These are phyloP conservation scores for Xanthoconium purpureum DNA, from an alignment of 768 basidiomycete genomes.

Conservation along the genomic window DNA sequence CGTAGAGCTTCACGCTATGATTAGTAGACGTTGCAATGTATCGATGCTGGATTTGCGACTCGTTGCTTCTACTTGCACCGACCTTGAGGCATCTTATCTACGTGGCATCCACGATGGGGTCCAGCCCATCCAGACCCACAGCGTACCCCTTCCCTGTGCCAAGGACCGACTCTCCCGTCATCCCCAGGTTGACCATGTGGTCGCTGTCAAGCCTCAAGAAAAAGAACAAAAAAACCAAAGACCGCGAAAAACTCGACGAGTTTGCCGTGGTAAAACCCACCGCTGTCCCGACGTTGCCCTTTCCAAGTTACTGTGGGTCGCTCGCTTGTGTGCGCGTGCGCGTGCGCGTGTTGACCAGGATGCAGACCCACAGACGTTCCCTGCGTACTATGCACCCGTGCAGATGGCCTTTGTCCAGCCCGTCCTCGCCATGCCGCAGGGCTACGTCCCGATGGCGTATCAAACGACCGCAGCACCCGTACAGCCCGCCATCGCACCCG, in stretches of 20 bases:
- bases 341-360: constrained; percentile 10
- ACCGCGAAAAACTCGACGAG: constrained; percentile 17
- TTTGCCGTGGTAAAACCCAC: constrained; percentile 17
- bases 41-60: neutral
- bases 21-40: constrained; percentile 16
- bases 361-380: constrained; percentile 29
- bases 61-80: neutral
- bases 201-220: constrained; percentile 14
- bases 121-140: constrained; percentile 19
- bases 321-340: neutral
- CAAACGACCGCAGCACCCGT: constrained; percentile 9
- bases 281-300: constrained; percentile 8
- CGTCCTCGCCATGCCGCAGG: constrained; percentile 25
- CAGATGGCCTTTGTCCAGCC: constrained; percentile 25
- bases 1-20: constrained; percentile 35
- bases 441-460: constrained; percentile 26
- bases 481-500: constrained; percentile 10
- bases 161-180: neutral
- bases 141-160: constrained; percentile 19
- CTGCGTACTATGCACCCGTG: constrained; percentile 30
- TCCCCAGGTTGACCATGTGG: constrained; percentile 19
- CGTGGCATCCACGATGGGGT: constrained; percentile 21
- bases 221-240: constrained; percentile 19
- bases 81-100: constrained; percentile 11
- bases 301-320: constrained; percentile 27